Evolutionary conservation across 1,139 yeast genomes (phyloP), one percentile per base, ranked within the genome.

Genomic region (Geotrichum citri-aurantii): DNA sequence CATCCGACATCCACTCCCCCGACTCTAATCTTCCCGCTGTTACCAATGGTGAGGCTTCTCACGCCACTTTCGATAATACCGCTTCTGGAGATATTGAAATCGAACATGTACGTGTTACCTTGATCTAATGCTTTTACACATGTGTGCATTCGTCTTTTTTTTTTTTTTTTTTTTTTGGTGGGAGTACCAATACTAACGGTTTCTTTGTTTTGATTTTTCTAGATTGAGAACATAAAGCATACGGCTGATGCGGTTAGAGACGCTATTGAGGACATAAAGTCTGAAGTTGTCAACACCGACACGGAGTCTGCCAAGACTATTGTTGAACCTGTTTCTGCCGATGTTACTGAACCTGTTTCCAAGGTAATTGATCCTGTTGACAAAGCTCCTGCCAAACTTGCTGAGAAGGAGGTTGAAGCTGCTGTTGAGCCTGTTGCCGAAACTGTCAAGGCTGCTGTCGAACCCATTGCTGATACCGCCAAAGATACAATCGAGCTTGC

Each of bases 71-170:
- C 7, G 23, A 24, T 7, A 31, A 19, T 19, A 42, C 40, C 14
- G 17, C 44, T 8, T 37, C 50, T 14, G 53, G 31, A 11, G 40
- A 37, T n/a, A 49, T 54, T 46, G 50, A 49, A 27, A 27, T 40
- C 40, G 58, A 50, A 42, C 50, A 31, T 42, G 52, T 51, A 27
- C 44, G 54, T 51, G n/a, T 33, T 33, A n/a, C 40, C n/a, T 33
- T 33, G 40, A 33, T 33, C 40, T 33, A 11, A 5, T 33, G 40
- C 40, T 33, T 33, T 33, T 33, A 33, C 40, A 33, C 40, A 33
- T 33, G 40, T 33, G 40, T 33, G 40, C 40, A 33, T 17, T 5
- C 14, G 11, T 23, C 21, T 33, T 33, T 17, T 23, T 26, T 46
- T 42, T 17, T 14, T 42, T 14, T 42, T n/a, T 40, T 19, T n/a